Conservation (phyloP, 2,329 filamentous ascomycete species). For the Claviceps africana region DNA sequence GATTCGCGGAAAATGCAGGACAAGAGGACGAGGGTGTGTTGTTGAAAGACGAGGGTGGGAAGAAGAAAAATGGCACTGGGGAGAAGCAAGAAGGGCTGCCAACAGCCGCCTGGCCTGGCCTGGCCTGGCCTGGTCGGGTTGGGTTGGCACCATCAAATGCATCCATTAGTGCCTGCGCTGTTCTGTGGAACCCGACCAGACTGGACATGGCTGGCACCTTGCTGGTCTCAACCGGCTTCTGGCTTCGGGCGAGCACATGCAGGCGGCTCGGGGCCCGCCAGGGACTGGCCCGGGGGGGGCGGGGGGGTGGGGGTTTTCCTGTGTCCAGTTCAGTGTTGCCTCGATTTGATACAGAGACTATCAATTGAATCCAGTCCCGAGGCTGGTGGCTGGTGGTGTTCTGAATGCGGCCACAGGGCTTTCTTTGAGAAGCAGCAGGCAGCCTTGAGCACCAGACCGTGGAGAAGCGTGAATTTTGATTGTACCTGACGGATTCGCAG, state of each 20-base stretch:
- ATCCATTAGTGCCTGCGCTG: not conserved
- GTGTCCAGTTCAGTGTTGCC: not conserved
- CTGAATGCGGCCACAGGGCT: not conserved
- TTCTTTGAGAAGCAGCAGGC: not conserved
- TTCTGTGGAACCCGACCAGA: not conserved
- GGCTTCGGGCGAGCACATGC: not conserved
- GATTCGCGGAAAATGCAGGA: slow-evolving; percentile 12
- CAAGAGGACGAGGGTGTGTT: slow-evolving; percentile 7
- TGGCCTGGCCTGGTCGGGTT: not conserved
- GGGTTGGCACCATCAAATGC: not conserved
- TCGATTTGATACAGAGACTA: no score
- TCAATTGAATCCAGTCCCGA: not conserved
- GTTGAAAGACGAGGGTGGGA: slow-evolving; percentile 9
- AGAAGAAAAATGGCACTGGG: slow-evolving; percentile 7
- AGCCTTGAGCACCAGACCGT: not conserved
- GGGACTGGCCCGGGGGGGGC: not conserved
- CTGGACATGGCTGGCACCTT: no score
- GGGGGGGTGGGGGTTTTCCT: not conserved
- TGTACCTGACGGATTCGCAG: not conserved
- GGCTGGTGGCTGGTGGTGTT: not conserved
- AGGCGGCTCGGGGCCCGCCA: not conserved
- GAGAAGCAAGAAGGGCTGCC: slow-evolving; percentile 1
- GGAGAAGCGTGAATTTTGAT: not conserved
- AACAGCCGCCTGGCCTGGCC: slow-evolving; percentile 1
- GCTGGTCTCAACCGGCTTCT: not conserved